Evolutionary conservation across 352 stramenopile genomes (phyloP).

Genomic region (Aphanomyces invadans): DNA sequence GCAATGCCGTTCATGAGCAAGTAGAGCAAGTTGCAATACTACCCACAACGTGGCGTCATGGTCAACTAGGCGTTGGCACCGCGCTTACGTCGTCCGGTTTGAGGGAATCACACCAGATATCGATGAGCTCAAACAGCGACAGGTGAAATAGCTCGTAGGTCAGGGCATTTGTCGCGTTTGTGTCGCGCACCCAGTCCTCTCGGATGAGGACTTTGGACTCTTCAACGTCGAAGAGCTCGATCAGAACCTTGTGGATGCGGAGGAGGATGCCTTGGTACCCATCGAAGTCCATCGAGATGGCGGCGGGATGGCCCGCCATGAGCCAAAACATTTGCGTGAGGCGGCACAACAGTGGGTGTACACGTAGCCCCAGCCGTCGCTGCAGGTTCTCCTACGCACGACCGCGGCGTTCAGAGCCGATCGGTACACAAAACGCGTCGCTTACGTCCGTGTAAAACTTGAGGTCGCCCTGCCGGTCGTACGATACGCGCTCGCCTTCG

Average conservation of each 20-base stretch:
- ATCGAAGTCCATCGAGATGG: conserved; percentile 33
- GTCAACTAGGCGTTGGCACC: background rate
- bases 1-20: conserved; percentile 20
- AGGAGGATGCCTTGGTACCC: conserved; percentile 69
- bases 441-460: conserved; percentile 63
- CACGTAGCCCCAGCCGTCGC: conserved; percentile 50
- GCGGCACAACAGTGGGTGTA: conserved; percentile 53
- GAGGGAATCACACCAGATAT: conserved; percentile 24
- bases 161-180: conserved; percentile 38
- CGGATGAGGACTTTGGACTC: conserved; percentile 46
- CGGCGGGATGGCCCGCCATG: conserved; percentile 28
- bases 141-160: conserved; percentile 70
- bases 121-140: conserved; percentile 75
- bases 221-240: conserved; percentile 60
- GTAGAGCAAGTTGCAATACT: conserved; percentile 24
- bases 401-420: background rate
- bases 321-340: conserved; percentile 68
- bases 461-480: conserved; percentile 61
- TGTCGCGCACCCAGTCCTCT: conserved; percentile 65
- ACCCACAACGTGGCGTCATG: background rate
- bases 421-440: background rate
- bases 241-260: conserved; percentile 62
- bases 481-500: conserved; percentile 35
- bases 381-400: conserved; percentile 47
- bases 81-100: conserved; percentile 9